Evolutionary conservation across 352 stramenopile species (phyloP).

Genomic region (Blastocystis sp.): DNA sequence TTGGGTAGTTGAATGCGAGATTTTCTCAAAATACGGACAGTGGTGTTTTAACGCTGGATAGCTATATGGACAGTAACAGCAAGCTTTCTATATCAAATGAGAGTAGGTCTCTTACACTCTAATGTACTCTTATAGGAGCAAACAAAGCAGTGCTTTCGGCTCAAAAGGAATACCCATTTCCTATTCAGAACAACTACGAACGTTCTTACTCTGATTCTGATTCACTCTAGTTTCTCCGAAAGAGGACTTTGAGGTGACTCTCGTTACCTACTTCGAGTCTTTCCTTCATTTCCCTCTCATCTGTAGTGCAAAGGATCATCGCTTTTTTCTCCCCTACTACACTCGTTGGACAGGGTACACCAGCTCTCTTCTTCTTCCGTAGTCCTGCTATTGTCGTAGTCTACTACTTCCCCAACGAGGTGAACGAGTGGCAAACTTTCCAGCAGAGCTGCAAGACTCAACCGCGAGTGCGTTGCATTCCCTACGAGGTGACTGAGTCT

Average conservation of each 20-base stretch:
- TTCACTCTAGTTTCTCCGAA: not conserved
- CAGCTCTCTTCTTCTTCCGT: not conserved
- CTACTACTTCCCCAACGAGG: not conserved
- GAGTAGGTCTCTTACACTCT: no score
- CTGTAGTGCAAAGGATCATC: not conserved
- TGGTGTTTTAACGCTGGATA: no score
- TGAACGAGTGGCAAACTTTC: not conserved
- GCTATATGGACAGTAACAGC: no score
- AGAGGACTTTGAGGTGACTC: slow-evolving; percentile 7
- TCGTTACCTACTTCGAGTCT: slow-evolving; percentile 49
- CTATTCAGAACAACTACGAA: slow-evolving; percentile 19
- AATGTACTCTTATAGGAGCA: not conserved
- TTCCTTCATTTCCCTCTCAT: not conserved
- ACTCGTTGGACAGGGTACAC: slow-evolving; percentile 23
- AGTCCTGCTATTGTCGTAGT: not conserved
- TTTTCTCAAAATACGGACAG: not conserved
- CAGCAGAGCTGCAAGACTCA: not conserved
- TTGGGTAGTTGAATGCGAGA: not conserved
- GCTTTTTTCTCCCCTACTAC: not conserved
- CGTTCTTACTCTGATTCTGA: not conserved
- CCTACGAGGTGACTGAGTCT: not conserved
- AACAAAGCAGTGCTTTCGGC: not conserved
- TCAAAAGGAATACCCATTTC: slow-evolving; percentile 7
- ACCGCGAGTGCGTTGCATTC: not conserved
- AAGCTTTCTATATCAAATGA: no score